Evolutionary conservation across 768 basidiomycete genomes (phyloP), one percentile per base, ranked within the genome.

Genomic region (Ramaria sp.): DNA sequence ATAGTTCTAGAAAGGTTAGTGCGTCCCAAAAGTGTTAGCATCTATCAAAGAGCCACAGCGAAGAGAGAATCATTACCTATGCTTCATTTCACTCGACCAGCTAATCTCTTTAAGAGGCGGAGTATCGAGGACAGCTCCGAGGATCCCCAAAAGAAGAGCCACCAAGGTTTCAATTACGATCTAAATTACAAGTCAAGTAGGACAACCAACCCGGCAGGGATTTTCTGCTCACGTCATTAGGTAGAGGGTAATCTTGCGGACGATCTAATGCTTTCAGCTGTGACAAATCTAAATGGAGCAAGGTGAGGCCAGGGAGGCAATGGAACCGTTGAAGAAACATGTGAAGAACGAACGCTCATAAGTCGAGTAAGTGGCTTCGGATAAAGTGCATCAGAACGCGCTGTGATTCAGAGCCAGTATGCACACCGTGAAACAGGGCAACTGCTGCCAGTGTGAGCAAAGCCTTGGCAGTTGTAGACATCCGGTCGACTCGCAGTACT

Each of bases 31-130:
- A 27, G 28, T 1, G 20, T 54, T 39, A 50, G 48, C 13, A 8
- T 34, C 8, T 8, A 13, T 34, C 8, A 34, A 27, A 37, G 44
- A 55, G n/a, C 20, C 52, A 25, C 42, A 20, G 28, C 6, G 28
- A 16, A 67, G 79, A 34, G 13, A 34, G 32, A 34, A 34, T 34
- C 9, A 8, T 60, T 61, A 89, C 89, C 83, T 76, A 63, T 77
- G 82, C 61, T 77, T 78, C 89, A 92, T 92, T 69, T 94, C 89
- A 61, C 85, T 88, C 16, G 87, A 78, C 90, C 88, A 93, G 32
- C 85, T 84, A 56, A 91, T 87, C 61, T 90, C 86, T 60, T 83
- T 88, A 32, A 91, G 68, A 30, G 73, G 65, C 0, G 87, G 78
- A 6, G 83, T 75, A 59, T 77, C 82, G 56, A 87, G 61, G n/a